Percentiles rank a stretch among this genome's conserved stretches.
These are phyloP conservation scores for Cystobasidium tubakii DNA, from an alignment of 768 basidiomycete genomes.

Conservation along the genomic window DNA sequence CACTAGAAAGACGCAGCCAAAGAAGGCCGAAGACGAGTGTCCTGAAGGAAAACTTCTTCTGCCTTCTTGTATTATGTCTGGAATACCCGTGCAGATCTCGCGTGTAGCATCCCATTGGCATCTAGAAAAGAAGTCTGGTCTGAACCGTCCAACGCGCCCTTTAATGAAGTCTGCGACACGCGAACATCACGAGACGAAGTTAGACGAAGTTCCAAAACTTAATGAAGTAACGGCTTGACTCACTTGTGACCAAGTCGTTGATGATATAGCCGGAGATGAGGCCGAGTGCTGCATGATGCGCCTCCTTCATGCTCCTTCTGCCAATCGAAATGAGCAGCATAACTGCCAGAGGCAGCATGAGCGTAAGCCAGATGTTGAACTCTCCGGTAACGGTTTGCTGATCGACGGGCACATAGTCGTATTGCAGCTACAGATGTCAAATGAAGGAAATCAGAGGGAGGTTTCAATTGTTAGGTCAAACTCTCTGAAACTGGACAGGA, in stretches of 20 bases:
- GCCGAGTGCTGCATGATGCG: slow-evolving; percentile 34
- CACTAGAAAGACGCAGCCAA: slow-evolving; percentile 39
- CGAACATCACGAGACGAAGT: not conserved
- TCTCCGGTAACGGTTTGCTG: slow-evolving; percentile 9
- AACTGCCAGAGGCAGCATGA: slow-evolving; percentile 26
- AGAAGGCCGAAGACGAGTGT: slow-evolving; percentile 44
- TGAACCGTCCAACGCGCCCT: slow-evolving; percentile 38
- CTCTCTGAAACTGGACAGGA: not conserved
- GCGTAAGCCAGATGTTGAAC: slow-evolving; percentile 26
- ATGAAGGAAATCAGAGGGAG: not conserved
- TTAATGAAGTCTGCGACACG: slow-evolving; percentile 41
- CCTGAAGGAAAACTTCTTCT: slow-evolving; percentile 35
- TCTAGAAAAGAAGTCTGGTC: slow-evolving; percentile 39
- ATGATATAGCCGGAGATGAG: slow-evolving; percentile 11
- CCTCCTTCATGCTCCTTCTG: slow-evolving; percentile 30
- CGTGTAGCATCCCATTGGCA: slow-evolving; percentile 38
- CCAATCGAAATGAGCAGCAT: slow-evolving; percentile 18
- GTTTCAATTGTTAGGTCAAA: not conserved
- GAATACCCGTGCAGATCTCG: slow-evolving; percentile 37
- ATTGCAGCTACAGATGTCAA: slow-evolving; percentile 23
- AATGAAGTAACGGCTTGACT: not conserved
- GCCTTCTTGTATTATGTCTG: slow-evolving; percentile 41
- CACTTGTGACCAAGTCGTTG: slow-evolving; percentile 29
- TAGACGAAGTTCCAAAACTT: not conserved
- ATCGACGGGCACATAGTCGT: slow-evolving; percentile 12